Percentiles rank a stretch among this genome's conserved stretches.
Conservation (phyloP, 805 yeast genomes). For the Kuraishia capsulata region DNA sequence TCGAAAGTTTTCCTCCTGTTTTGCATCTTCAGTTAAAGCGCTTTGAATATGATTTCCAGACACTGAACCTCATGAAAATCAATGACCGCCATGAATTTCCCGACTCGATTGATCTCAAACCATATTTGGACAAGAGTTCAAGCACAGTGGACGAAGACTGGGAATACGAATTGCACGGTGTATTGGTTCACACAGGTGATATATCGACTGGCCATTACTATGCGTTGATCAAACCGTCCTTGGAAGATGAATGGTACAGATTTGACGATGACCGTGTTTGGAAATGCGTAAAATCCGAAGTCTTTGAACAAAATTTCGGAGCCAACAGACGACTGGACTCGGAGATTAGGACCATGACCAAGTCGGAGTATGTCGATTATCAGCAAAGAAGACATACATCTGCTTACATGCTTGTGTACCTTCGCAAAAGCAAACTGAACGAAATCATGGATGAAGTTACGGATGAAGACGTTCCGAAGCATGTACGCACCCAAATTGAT, state of each 20-base stretch:
- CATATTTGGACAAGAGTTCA: conserved; percentile 59
- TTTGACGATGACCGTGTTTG: conserved; percentile 96
- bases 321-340: conserved; percentile 48
- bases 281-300: conserved; percentile 76
- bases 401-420: conserved; percentile 95
- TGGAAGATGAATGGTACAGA: conserved; percentile 68
- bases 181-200: conserved; percentile 92
- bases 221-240: conserved; percentile 80
- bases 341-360: conserved; percentile 39
- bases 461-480: conserved; percentile 53
- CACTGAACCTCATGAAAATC: conserved; percentile 80
- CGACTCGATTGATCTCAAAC: conserved; percentile 67
- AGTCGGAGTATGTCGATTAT: conserved; percentile 55
- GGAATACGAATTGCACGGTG: conserved; percentile 85
- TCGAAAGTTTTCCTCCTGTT: conserved; percentile 85
- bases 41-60: conserved; percentile 87
- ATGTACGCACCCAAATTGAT: conserved; percentile 57
- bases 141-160: conserved; percentile 45
- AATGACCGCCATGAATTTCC: conserved; percentile 92
- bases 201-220: conserved; percentile 95
- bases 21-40: conserved; percentile 88
- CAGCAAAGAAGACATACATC: conserved; percentile 76
- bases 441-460: conserved; percentile 50
- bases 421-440: conserved; percentile 51
- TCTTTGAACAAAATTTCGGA: conserved; percentile 89